Percentiles rank a stretch among this genome's conserved stretches.
Conservation (phyloP, 768 basidiomycete genomes). For the Lanmaoa rubissima region DNA sequence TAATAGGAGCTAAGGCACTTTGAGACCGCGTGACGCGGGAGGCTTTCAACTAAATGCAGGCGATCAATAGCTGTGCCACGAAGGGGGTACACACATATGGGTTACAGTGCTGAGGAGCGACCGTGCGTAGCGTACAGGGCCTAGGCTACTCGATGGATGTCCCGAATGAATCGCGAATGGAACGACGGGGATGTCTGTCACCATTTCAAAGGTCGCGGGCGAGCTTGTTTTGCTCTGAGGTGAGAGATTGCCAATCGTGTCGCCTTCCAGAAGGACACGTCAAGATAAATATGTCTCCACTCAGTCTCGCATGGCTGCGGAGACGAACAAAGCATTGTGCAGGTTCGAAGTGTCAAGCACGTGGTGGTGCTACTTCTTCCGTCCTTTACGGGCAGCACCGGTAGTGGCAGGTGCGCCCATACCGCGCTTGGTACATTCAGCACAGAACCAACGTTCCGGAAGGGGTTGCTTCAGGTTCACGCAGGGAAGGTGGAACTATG, state of each 20-base stretch:
- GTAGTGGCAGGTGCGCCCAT: slow-evolving; percentile 32
- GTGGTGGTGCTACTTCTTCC: slow-evolving; percentile 37
- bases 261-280: not conserved
- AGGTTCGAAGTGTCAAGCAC: not conserved
- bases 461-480: slow-evolving; percentile 55
- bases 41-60: not conserved
- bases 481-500: slow-evolving; percentile 61
- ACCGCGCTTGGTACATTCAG: slow-evolving; percentile 45
- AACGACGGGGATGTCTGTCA: not conserved
- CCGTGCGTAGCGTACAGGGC: not conserved
- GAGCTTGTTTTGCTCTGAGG: not conserved
- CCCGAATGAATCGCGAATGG: not conserved
- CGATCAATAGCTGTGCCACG: slow-evolving; percentile 1
- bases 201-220: not conserved
- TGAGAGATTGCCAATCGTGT: not conserved
- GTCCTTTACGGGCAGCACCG: slow-evolving; percentile 37
- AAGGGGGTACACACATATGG: no score
- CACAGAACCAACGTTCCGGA: slow-evolving; percentile 59
- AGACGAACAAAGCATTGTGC: not conserved
- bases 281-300: slow-evolving; percentile 3
- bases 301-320: not conserved
- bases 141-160: not conserved
- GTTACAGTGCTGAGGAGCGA: not conserved
- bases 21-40: not conserved
- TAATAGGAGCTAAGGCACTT: slow-evolving; percentile 4